Evolutionary conservation across 306 rosid species (phyloP).

Genomic region (Vachellia collinsii): DNA sequence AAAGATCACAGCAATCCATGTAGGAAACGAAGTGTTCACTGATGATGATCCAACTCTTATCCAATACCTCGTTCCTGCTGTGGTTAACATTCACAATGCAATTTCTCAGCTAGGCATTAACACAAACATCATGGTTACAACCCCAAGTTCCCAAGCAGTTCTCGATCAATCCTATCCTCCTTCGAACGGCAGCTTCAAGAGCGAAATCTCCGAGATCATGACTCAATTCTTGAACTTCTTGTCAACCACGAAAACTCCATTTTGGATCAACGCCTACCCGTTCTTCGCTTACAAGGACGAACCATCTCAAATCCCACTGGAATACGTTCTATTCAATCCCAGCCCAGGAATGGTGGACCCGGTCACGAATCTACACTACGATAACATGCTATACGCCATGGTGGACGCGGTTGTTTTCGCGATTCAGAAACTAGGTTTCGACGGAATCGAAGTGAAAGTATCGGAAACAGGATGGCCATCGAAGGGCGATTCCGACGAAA

Average conservation of each 20-base stretch:
- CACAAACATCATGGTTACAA: slow-evolving; percentile 68
- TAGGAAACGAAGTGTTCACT: slow-evolving; percentile 87
- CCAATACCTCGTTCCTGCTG: slow-evolving; percentile 75
- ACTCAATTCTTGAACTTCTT: slow-evolving; percentile 63
- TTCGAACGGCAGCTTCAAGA: slow-evolving; percentile 81
- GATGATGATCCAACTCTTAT: slow-evolving; percentile 51
- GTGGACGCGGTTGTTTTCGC: slow-evolving; percentile 88
- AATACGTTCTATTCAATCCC: slow-evolving; percentile 72
- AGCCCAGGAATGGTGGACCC: slow-evolving; percentile 80
- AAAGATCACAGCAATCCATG: slow-evolving; percentile 83
- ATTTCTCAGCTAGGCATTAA: slow-evolving; percentile 60
- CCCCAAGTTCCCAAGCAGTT: slow-evolving; percentile 75
- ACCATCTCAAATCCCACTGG: slow-evolving; percentile 60
- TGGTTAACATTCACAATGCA: slow-evolving; percentile 72
- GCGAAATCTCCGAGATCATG: slow-evolving; percentile 64
- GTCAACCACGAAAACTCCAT: slow-evolving; percentile 75
- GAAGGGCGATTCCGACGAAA: slow-evolving; percentile 67
- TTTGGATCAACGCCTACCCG: slow-evolving; percentile 95
- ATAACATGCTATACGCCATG: slow-evolving; percentile 91
- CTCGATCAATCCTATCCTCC: slow-evolving; percentile 88
- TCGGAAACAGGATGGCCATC: slow-evolving; percentile 99
- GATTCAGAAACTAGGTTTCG: slow-evolving; percentile 69
- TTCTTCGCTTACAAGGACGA: slow-evolving; percentile 81
- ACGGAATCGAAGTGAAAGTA: slow-evolving; percentile 76
- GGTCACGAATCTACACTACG: slow-evolving; percentile 71